phyloP scores from a whole-genome alignment of 2,329 filamentous ascomycete genomes.

The Cyphellophora europaea region DNA sequence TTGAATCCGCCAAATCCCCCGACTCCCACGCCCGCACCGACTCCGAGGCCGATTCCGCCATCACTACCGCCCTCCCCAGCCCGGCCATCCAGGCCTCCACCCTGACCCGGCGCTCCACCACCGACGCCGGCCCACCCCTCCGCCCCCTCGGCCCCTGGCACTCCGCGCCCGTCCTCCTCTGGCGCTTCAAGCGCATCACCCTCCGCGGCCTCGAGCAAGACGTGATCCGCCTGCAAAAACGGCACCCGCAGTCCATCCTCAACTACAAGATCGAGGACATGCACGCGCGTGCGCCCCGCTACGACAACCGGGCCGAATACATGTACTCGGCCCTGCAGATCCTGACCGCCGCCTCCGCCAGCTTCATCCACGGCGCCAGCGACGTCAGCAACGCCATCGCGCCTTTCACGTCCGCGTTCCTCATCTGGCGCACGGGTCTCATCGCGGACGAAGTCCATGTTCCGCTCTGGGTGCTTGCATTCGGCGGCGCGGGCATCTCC shows the following conservation, averaged over 20 bases:
- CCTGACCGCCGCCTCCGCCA: slow-evolving; percentile 39
- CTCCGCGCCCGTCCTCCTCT: slow-evolving; percentile 4
- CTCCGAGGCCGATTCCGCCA: not conserved
- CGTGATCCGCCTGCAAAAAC: slow-evolving; percentile 3
- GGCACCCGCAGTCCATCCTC: too few species aligned
- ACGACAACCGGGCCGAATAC: slow-evolving; percentile 60
- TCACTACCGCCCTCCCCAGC: not conserved
- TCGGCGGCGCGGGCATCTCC: too few species aligned
- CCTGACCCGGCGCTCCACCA: too few species aligned
- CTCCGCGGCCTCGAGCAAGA: slow-evolving; percentile 6
- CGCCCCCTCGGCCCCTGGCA: slow-evolving; percentile 2
- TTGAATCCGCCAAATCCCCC: not conserved
- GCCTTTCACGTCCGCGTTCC: too few species aligned
- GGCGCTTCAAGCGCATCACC: slow-evolving; percentile 6
- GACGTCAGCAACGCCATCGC: too few species aligned
- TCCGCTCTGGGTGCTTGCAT: too few species aligned
- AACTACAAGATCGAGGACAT: slow-evolving; percentile 2
- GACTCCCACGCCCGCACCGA: not conserved
- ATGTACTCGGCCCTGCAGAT: slow-evolving; percentile 43
- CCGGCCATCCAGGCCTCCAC: too few species aligned
- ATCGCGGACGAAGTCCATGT: too few species aligned
- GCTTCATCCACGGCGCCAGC: slow-evolving; percentile 58
- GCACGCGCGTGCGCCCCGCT: slow-evolving; percentile 51
- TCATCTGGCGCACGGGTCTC: too few species aligned
- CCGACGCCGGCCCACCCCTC: too few species aligned